Percentiles rank a stretch among this genome's conserved stretches.
Evolutionary conservation across 106 monocot genomes (phyloP).

Genomic region (Agapanthus africanus): DNA sequence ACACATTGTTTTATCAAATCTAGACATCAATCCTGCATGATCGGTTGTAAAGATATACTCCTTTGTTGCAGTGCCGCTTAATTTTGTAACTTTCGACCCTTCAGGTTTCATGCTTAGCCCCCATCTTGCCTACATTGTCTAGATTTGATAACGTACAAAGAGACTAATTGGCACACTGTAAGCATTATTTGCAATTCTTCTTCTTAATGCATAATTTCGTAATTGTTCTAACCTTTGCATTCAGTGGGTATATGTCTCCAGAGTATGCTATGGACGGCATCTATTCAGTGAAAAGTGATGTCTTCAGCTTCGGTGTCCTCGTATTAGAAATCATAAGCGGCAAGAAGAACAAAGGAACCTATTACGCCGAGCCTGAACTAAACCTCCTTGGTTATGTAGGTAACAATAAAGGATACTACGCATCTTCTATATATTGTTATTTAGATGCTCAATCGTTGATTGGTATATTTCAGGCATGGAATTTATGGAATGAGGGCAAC

Average conservation of each 20-base stretch:
- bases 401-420: neutral
- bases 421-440: neutral
- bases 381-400: constrained; percentile 1
- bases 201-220: neutral
- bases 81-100: too few species aligned
- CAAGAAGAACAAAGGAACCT: neutral
- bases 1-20: too few species aligned
- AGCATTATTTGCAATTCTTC: too few species aligned
- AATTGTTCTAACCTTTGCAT: neutral
- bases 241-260: constrained; percentile 4
- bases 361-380: neutral
- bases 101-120: too few species aligned
- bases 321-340: constrained; percentile 7
- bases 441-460: neutral
- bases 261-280: neutral
- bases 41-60: too few species aligned
- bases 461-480: constrained; percentile 12
- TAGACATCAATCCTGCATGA: too few species aligned
- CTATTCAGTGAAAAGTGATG: constrained; percentile 5
- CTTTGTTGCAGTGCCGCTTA: too few species aligned
- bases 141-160: too few species aligned
- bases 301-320: neutral
- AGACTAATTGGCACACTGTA: too few species aligned
- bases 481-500: constrained; percentile 16
- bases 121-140: too few species aligned